Base-by-base conservation (phyloP, 306 rosid species). In the Trichosanthes truncata region DNA sequence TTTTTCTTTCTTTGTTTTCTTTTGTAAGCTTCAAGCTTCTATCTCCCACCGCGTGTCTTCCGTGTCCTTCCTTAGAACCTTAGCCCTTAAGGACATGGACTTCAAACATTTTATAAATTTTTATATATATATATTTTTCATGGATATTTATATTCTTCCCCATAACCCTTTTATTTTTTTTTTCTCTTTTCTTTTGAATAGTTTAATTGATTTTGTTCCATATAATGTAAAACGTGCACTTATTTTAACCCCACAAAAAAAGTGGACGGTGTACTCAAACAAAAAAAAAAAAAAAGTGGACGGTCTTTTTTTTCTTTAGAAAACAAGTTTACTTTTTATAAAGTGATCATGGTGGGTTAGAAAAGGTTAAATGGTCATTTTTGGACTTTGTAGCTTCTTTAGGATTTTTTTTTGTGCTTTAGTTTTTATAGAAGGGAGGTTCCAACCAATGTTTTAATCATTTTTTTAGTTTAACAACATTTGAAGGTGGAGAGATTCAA, bases 1-100 rank as follows among this genome's bases (percentile, higher is more conserved):
- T 0, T 3, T 36, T 6, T 23, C 0, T 66, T 38, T 3, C 0
- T 18, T 10, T 10, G 0, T 26, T 69, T 41, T 75, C 92, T 91
- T 91, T 91, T 91, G 96, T 89, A 66, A 18, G 49, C 77, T 41
- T 59, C 79, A 91, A 91, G 96, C 89, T 87, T 87, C 87, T 61
- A 6, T 61, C 73, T 81, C 46, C 83, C 82, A 62, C 82, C 90
- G 91, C 85, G 87, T 88, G 92, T 71, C 81, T 71, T 68, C 82
- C 86, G 67, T 79, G 84, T 89, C 53, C 74, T 80, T 40, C 46
- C 18, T 62, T 62, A 14, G 21, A 62, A 31, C n/a, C 69, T 62
- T 62, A 62, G 69, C 69, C 69, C 69, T 62, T 62, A 62, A 62
- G 69, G 69, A 62, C 69, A 62, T 62, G 69, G 69, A 55, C 66